phyloP scores from a whole-genome alignment of 176 grass and related monocot genomes.

The Eleusine coracana region DNA sequence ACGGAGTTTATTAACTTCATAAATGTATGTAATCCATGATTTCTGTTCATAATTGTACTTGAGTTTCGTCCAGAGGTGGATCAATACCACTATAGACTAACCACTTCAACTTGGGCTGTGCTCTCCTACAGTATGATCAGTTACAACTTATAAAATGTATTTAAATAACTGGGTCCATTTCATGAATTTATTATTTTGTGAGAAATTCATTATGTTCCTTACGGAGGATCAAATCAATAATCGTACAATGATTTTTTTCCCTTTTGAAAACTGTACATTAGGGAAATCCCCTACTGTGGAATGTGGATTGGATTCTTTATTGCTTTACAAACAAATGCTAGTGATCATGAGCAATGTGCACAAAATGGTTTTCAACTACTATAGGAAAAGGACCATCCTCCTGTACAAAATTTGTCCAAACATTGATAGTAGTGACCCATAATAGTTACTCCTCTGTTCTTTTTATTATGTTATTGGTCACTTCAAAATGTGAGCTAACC shows the following conservation, averaged over 20 bases:
- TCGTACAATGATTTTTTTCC: not conserved
- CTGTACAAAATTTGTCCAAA: conserved; percentile 19
- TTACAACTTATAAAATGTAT: not conserved
- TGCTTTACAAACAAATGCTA: conserved; percentile 16
- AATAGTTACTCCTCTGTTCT: not conserved
- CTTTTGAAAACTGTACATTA: too few relatives aligned
- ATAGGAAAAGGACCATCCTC: conserved; percentile 1
- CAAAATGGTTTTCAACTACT: conserved; percentile 16
- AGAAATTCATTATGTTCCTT: not conserved
- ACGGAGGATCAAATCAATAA: not conserved
- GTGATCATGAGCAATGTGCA: conserved; percentile 12
- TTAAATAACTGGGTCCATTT: not conserved
- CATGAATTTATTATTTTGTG: not conserved
- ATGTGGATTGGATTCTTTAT: not conserved
- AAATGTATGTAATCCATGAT: not conserved
- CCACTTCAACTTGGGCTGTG: not conserved
- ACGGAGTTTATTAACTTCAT: too few relatives aligned
- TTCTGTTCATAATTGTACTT: conserved; percentile 19
- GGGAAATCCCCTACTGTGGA: not conserved
- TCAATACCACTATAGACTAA: not conserved
- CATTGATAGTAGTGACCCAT: conserved; percentile 15
- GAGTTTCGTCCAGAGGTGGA: conserved; percentile 16
- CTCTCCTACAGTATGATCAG: conserved; percentile 14
- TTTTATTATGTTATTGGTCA: too few relatives aligned
- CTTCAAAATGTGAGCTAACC: too few relatives aligned